Evolutionary conservation across 345 rosid genomes (phyloP), one percentile per base, ranked within the genome.

Genomic region (Populus simonii): DNA sequence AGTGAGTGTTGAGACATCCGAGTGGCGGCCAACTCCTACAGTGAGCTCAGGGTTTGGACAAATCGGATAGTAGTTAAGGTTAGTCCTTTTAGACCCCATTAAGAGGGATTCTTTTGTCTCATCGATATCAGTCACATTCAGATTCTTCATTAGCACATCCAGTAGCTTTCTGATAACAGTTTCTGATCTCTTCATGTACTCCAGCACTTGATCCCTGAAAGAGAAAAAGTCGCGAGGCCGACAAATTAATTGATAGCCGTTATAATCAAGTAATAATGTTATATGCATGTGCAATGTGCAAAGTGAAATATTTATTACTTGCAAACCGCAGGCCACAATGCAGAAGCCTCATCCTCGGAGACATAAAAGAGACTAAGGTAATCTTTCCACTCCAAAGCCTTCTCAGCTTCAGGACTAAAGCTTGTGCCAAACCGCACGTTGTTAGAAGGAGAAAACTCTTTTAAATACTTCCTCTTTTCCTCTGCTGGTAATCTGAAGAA

Each of bases 351-450:
- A 8, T 82, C 86, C 7, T 84, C 86, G 10, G 90, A 86, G 47
- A 84, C 87, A 43, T 83, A 87, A 78, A 86, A 80, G 78, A 84
- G 85, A 73, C 92, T 86, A 4, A 85, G 87, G 39, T 81, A 87
- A 76, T 89, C 92, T 81, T 87, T 88, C 90, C 87, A 86, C 80
- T 86, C 88, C 4, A 89, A 76, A 69, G 87, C 89, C 74, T 79
- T 80, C 80, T 87, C 91, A 1, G 80, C 87, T 22, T 63, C 72
- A 75, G 90, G 85, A 66, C 81, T 79, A 23, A 87, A 85, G 77
- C 88, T 85, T 0, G 87, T 80, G 5, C 84, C 85, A 8, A 86
- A 84, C 55, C 87, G 55, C 31, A 77, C 85, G 73, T 36, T 86
- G 4, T 72, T 80, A 7, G 85, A 66, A 0, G 72, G 63, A 20